phyloP scores from a whole-genome alignment of 2,329 filamentous ascomycete species.

The Chaetomium olivaceum region DNA sequence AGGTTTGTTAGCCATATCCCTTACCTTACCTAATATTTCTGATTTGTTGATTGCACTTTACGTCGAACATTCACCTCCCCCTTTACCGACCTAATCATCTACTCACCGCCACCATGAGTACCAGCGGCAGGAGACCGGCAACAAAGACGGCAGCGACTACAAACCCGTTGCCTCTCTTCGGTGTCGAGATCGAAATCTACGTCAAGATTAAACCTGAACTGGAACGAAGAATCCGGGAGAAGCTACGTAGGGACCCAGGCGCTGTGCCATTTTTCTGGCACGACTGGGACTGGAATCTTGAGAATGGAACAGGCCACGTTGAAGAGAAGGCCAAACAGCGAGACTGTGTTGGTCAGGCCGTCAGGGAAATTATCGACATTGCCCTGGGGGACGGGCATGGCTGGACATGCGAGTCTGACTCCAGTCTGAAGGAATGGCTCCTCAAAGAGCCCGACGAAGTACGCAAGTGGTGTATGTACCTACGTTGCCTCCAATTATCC shows the following conservation, averaged over 20 bases:
- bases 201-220: neutral
- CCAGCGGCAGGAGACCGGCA: neutral
- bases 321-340: neutral
- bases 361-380: neutral
- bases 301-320: neutral
- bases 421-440: neutral
- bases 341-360: neutral
- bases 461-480: neutral
- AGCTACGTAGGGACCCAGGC: no score
- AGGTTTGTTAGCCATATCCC: neutral
- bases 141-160: neutral
- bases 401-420: neutral
- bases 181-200: slow-evolving; percentile 5
- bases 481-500: neutral
- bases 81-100: neutral
- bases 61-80: neutral
- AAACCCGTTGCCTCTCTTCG: neutral
- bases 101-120: neutral
- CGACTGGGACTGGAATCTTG: neutral
- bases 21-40: no score
- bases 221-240: neutral
- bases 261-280: neutral
- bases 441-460: neutral
- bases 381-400: neutral
- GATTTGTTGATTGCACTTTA: no score